phyloP scores from a whole-genome alignment of 371 early-diverging fungal genomes.

The Mortierella sp. region DNA sequence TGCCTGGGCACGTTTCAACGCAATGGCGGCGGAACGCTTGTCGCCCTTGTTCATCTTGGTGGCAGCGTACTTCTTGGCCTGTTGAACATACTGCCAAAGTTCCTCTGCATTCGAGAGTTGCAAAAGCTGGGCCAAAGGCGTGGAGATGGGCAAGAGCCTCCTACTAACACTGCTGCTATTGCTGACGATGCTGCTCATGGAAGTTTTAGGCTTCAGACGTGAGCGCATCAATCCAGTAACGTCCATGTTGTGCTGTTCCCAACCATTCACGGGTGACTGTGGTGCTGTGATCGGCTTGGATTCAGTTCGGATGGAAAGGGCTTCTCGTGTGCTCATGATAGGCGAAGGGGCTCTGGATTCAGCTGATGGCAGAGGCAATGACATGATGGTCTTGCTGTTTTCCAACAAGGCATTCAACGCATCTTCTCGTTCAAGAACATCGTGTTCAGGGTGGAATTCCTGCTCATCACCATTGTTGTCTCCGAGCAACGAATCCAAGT shows the following conservation, averaged over 20 bases:
- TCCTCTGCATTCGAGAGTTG: constrained; percentile 36
- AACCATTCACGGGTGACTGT: no score
- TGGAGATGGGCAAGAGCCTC: constrained; percentile 46
- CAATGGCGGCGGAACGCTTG: constrained; percentile 47
- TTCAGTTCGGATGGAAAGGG: background rate
- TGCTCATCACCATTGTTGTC: constrained; percentile 3
- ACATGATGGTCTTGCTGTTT: constrained; percentile 1
- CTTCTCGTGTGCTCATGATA: background rate
- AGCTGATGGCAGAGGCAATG: constrained; percentile 9
- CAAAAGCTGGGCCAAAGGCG: constrained; percentile 36
- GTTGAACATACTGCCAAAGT: constrained; percentile 49
- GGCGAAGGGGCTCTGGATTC: background rate
- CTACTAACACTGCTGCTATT: no score
- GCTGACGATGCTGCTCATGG: constrained; percentile 28
- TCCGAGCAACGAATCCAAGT: constrained; percentile 19
- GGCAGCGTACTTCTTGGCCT: constrained; percentile 47
- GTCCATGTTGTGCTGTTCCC: no score
- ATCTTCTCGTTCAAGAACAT: constrained; percentile 7
- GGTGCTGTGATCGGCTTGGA: no score
- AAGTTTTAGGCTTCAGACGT: constrained; percentile 15
- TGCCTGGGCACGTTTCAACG: constrained; percentile 45
- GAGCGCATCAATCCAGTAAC: no score
- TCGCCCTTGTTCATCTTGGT: constrained; percentile 51
- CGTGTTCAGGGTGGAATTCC: background rate
- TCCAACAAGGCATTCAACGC: constrained; percentile 15